These are phyloP conservation scores for Hymenochaete sp. DNA, from an alignment of 1,284 basidiomycete genomes.

Conservation along the genomic window DNA sequence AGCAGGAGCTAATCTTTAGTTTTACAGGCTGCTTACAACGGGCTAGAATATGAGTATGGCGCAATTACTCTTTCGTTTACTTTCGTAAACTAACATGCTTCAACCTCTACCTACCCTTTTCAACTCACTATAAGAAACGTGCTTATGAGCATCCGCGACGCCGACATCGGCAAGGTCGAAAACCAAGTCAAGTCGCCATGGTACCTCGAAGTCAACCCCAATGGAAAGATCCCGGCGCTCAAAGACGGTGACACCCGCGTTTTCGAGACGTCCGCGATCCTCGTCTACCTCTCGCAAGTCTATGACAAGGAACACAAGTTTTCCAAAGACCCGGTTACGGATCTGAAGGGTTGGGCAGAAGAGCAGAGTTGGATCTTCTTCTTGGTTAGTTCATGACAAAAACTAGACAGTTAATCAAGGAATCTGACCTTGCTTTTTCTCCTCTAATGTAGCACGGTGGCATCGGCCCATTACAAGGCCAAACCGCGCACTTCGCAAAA, in stretches of 20 bases:
- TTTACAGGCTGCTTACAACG: slow-evolving; percentile 6
- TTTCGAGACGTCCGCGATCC: slow-evolving; percentile 48
- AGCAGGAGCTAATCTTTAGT: no score
- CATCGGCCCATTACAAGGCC: slow-evolving; percentile 71
- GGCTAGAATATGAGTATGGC: slow-evolving; percentile 10
- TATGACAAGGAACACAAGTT: slow-evolving; percentile 43
- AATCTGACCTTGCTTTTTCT: no score
- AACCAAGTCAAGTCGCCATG: slow-evolving; percentile 46
- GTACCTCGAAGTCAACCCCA: slow-evolving; percentile 52
- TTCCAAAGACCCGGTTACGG: slow-evolving; percentile 33
- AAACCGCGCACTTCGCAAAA: slow-evolving; percentile 52
- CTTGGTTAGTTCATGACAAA: slow-evolving; percentile 21
- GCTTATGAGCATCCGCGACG: slow-evolving; percentile 23
- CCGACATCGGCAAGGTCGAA: slow-evolving; percentile 26
- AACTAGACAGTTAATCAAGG: not conserved
- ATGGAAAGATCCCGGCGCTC: slow-evolving; percentile 49
- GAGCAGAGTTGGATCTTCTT: slow-evolving; percentile 79
- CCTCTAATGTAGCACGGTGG: slow-evolving; percentile 44
- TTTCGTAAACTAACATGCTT: no score
- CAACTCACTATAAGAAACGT: no score
- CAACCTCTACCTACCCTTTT: not conserved
- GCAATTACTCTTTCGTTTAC: no score
- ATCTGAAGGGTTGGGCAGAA: slow-evolving; percentile 39
- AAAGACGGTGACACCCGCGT: slow-evolving; percentile 38
- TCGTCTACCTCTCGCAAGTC: slow-evolving; percentile 44